Conservation (phyloP, 2,329 filamentous ascomycete genomes). For the Trichothecium roseum region DNA sequence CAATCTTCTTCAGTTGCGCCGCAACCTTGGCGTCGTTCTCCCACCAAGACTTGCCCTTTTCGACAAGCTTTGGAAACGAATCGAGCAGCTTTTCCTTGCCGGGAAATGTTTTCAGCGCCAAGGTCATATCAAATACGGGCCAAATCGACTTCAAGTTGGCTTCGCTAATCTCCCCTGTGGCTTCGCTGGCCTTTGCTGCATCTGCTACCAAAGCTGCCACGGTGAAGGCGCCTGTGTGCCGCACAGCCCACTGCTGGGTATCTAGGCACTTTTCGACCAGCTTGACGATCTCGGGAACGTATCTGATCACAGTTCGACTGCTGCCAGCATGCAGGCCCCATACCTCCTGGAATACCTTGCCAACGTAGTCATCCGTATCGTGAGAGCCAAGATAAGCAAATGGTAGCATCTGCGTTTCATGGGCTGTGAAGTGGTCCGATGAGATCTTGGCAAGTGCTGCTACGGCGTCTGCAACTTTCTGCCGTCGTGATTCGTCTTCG, state of each 20-base stretch:
- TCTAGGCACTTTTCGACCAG: slow-evolving; percentile 61
- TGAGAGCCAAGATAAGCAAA: slow-evolving; percentile 84
- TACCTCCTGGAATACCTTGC: slow-evolving; percentile 69
- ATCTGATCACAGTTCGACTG: slow-evolving; percentile 68
- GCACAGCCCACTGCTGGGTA: slow-evolving; percentile 79
- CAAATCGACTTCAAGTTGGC: slow-evolving; percentile 57
- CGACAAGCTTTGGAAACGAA: slow-evolving; percentile 69
- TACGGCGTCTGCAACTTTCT: slow-evolving; percentile 74
- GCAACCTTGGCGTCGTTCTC: slow-evolving; percentile 39
- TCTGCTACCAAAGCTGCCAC: slow-evolving; percentile 64
- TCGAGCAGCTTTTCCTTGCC: slow-evolving; percentile 80
- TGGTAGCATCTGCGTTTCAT: slow-evolving; percentile 67
- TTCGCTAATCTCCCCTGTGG: slow-evolving; percentile 48
- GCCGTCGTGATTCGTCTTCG: slow-evolving; percentile 65
- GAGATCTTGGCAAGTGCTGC: slow-evolving; percentile 77
- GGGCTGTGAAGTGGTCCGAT: slow-evolving; percentile 73
- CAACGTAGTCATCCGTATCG: slow-evolving; percentile 71
- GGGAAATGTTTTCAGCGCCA: slow-evolving; percentile 83
- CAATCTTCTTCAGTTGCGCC: slow-evolving; percentile 67
- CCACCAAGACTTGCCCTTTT: slow-evolving; percentile 51
- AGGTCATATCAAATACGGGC: slow-evolving; percentile 71
- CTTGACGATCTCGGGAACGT: slow-evolving; percentile 69
- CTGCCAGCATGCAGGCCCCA: slow-evolving; percentile 91
- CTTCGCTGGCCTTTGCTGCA: slow-evolving; percentile 47
- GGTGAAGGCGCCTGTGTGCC: slow-evolving; percentile 76